A percentile compares a stretch with the other conserved stretches of the same genome.
Evolutionary conservation across 306 rosid species (phyloP).

Genomic region (Cicer judaicum): DNA sequence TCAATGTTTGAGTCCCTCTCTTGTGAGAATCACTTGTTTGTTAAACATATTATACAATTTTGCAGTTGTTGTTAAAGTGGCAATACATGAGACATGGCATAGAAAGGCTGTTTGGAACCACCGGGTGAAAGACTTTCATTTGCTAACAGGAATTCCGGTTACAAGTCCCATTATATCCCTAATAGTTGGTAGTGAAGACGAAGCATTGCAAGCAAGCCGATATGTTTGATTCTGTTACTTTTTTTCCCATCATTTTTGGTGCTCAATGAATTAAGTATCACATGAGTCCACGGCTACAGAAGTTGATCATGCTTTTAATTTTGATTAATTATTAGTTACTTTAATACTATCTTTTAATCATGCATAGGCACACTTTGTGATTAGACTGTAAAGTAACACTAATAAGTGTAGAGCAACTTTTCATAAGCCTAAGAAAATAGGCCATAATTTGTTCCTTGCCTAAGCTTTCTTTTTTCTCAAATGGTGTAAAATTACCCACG

Average conservation of each 20-base stretch:
- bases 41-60: conserved; percentile 40
- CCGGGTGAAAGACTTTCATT: conserved; percentile 75
- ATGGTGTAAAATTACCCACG: too few relatives aligned
- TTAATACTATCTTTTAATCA: too few relatives aligned
- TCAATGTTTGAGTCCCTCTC: conserved; percentile 4
- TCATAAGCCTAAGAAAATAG: too few relatives aligned
- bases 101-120: conserved; percentile 74
- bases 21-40: conserved; percentile 19
- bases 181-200: conserved; percentile 84
- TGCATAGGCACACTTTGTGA: too few relatives aligned
- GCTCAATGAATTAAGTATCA: neutral
- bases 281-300: neutral
- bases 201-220: conserved; percentile 87
- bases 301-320: conserved; percentile 16
- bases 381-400: too few relatives aligned
- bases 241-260: neutral
- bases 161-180: conserved; percentile 89
- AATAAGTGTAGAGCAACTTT: too few relatives aligned
- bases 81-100: conserved; percentile 82
- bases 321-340: neutral
- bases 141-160: conserved; percentile 84
- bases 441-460: too few relatives aligned
- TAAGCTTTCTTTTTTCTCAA: too few relatives aligned
- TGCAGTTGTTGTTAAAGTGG: conserved; percentile 83
- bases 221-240: conserved; percentile 37